Evolutionary conservation across 225 moss, liverwort and hornwort genomes (phyloP), one percentile per base, ranked within the genome.

Genomic region (Polytrichum commune): DNA sequence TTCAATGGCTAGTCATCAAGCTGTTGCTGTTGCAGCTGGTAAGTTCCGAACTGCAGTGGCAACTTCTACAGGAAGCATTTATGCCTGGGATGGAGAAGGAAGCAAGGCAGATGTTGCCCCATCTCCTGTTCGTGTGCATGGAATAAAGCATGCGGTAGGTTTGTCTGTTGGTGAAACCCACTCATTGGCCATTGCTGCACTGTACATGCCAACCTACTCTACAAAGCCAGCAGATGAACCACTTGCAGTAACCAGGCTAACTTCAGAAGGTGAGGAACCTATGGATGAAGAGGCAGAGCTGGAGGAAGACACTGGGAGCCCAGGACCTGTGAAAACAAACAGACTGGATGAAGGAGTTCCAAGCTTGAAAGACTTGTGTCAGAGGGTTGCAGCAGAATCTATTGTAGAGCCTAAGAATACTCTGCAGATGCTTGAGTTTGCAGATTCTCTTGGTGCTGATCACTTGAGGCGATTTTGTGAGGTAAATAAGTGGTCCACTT

Each of bases 91-190:
- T 77, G 97, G 92, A 72, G 91, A 88, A 73, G 82, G 75, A 33
- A 75, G 68, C 23, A 92, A 90, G 77, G 86, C 77, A 61, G 91
- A 95, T 73, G 74, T 70, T 72, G 69, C 64, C 76, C 92, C 90
- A 8, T 77, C 79, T 76, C 94, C 92, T 72, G 54, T 83, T 69
- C 94, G 97, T 77, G 92, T 98, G 53, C 87, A 91, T 77, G 97
- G 94, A 74, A 87, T 92, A 67, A 94, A 94, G 69, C 97, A 98
- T 81, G 80, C 84, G 25, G 86, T 85, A 28, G 79, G 82, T 56
- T 75, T 98, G 64, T 92, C 97, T 28, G 97, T 98, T 16, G 97
- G 92, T 63, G 97, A 98, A 81, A 98, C 88, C 73, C 97, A 98
- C 71, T 93, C 94, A 22, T 74, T 98, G 69, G 94, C 85, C 56